These are phyloP conservation scores for Nothophytophthora sp. DNA, from an alignment of 352 stramenopile genomes.

Conservation along the genomic window DNA sequence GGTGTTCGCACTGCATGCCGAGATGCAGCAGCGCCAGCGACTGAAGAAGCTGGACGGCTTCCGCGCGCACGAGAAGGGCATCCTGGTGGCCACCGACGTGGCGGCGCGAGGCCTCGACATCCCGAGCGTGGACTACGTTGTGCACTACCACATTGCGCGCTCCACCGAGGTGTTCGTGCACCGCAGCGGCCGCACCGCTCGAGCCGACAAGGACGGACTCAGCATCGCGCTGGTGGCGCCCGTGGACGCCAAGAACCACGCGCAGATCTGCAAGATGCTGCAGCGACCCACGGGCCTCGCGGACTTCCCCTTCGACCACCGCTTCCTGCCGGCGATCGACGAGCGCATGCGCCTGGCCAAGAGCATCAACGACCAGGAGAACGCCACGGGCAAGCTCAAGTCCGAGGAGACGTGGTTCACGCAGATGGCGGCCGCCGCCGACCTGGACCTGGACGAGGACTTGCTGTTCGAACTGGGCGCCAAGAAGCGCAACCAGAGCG, in stretches of 20 bases:
- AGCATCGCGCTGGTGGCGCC: slow-evolving; percentile 87
- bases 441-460: slow-evolving; percentile 83
- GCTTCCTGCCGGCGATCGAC: slow-evolving; percentile 70
- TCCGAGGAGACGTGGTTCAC: slow-evolving; percentile 85
- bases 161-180: slow-evolving; percentile 95
- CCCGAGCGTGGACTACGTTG: slow-evolving; percentile 91
- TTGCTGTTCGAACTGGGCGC: slow-evolving; percentile 64
- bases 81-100: slow-evolving; percentile 95
- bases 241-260: slow-evolving; percentile 76
- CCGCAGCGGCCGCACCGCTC: slow-evolving; percentile 92
- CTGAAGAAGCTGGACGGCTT: slow-evolving; percentile 93
- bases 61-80: slow-evolving; percentile 60
- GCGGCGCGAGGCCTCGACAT: slow-evolving; percentile 94
- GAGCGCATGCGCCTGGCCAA: slow-evolving; percentile 81
- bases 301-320: slow-evolving; percentile 84
- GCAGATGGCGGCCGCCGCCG: slow-evolving; percentile 82
- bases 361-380: slow-evolving; percentile 80
- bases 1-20: slow-evolving; percentile 90
- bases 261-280: slow-evolving; percentile 87
- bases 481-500: slow-evolving; percentile 62
- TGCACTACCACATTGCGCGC: slow-evolving; percentile 94
- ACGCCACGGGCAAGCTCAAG: slow-evolving; percentile 73
- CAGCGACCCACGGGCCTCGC: slow-evolving; percentile 80
- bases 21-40: slow-evolving; percentile 95
- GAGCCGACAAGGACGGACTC: slow-evolving; percentile 86